Evolutionary conservation across 1,284 basidiomycete genomes (phyloP), one percentile per base, ranked within the genome.

Genomic region (Leccinum subspadiceum): DNA sequence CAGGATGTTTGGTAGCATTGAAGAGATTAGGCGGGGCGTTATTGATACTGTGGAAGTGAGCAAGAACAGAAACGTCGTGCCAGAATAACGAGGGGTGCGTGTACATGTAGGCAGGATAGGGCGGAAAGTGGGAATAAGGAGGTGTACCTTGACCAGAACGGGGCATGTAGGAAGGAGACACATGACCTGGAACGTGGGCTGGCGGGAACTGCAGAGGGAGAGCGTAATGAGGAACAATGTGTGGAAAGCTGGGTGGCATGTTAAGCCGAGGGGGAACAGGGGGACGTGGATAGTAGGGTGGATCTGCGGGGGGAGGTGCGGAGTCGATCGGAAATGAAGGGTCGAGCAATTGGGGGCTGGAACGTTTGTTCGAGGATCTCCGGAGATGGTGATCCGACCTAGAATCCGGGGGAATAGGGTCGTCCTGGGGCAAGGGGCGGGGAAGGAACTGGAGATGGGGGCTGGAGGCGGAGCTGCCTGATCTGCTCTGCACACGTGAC

Each of bases 391-490:
- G n/a, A 65, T 72, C 66, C 56, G 69, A 70, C 70, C 68, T 65
- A 46, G 68, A 56, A 60, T 73, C 69, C 51, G 57, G 51, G 1
- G 29, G 60, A 56, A 59, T 60, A 44, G 64, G 13, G 22, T 70
- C 69, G 61, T 72, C 72, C 8, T 61, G 61, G 9, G 64, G 69
- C 53, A 75, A 58, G 44, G 68, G 57, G 53, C 69, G 73, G 20
- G 70, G 73, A 62, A 76, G 76, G 57, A 73, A 56, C 60, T 75
- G 70, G 13, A 75, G 55, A 41, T 69, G 74, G 29, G 79, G 80
- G 58, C 79, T 80, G 5, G 79, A 80, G 0, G 76, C 72, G 44
- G 75, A 72, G 65, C 79, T 81, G 15, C 76, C 78, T 0, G 78
- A 75, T 57, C 73, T 70, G 53, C 79, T 81, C 48, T 79, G 75